These are phyloP conservation scores for Lathyrus aphaca DNA, from an alignment of 306 rosid species.

Conservation along the genomic window DNA sequence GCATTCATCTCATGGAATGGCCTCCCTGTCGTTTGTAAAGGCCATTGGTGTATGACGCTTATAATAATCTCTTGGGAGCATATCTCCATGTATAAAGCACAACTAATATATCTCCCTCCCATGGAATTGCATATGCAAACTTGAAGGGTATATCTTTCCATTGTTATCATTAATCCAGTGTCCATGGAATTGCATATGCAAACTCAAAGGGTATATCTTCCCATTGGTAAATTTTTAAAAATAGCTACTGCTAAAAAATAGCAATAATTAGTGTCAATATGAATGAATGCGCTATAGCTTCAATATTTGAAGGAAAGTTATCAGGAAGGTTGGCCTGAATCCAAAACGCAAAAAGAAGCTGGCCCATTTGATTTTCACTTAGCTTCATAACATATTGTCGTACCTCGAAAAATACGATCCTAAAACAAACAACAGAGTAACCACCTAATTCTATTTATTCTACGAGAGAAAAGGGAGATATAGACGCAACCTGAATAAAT, in stretches of 20 bases:
- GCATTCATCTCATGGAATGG: too few relatives aligned
- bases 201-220: too few relatives aligned
- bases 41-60: too few relatives aligned
- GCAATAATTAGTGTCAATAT: constrained; percentile 64
- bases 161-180: constrained; percentile 56
- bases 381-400: constrained; percentile 59
- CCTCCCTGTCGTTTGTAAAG: too few relatives aligned
- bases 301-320: constrained; percentile 84
- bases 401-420: too few relatives aligned
- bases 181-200: constrained; percentile 77
- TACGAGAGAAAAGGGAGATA: too few relatives aligned
- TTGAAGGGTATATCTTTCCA: constrained; percentile 67
- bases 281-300: constrained; percentile 82
- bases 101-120: constrained; percentile 94
- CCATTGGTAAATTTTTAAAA: constrained; percentile 38
- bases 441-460: too few relatives aligned
- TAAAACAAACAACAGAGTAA: too few relatives aligned
- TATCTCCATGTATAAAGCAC: constrained; percentile 67
- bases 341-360: constrained; percentile 91
- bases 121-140: constrained; percentile 88
- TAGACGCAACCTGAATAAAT: too few relatives aligned
- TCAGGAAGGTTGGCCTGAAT: constrained; percentile 80
- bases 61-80: constrained; percentile 45
- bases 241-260: constrained; percentile 8
- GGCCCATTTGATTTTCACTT: constrained; percentile 78